phyloP scores from a whole-genome alignment of 2,329 filamentous ascomycete species.

The Talaromyces sp. region DNA sequence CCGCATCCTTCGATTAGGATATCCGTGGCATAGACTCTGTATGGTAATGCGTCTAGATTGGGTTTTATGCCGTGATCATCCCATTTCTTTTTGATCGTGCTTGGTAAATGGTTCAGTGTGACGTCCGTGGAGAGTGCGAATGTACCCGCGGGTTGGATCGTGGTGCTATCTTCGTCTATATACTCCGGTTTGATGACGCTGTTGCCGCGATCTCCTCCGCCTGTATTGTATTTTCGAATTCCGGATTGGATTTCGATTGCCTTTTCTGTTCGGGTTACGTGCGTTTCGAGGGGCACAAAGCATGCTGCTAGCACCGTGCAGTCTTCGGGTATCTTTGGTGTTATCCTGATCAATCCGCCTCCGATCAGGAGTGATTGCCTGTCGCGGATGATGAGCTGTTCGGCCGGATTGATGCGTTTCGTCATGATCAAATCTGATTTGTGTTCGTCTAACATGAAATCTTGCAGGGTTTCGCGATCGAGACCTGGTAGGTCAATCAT shows the following conservation, averaged over 20 bases:
- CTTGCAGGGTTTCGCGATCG: constrained; percentile 65
- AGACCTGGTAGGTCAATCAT: constrained; percentile 89
- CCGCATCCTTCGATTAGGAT: constrained; percentile 87
- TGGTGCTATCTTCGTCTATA: constrained; percentile 38
- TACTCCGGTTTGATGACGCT: constrained; percentile 59
- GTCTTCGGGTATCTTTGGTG: constrained; percentile 55
- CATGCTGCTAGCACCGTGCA: constrained; percentile 73
- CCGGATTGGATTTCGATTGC: constrained; percentile 68
- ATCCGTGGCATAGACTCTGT: constrained; percentile 72
- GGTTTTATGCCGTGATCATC: constrained; percentile 54
- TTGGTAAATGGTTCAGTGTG: constrained; percentile 71
- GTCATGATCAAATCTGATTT: constrained; percentile 72
- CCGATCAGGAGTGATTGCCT: constrained; percentile 78
- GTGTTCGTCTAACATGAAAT: constrained; percentile 63
- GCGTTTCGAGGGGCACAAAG: constrained; percentile 72
- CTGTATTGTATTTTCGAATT: constrained; percentile 46
- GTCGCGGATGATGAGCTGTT: constrained; percentile 64
- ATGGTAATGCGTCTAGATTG: constrained; percentile 55
- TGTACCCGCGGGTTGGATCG: constrained; percentile 64
- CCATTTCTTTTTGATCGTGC: constrained; percentile 62
- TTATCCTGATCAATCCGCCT: constrained; percentile 82
- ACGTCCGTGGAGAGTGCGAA: constrained; percentile 77
- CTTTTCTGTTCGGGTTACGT: constrained; percentile 75
- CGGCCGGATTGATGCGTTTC: constrained; percentile 63
- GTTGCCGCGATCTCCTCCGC: constrained; percentile 42